Conservation (phyloP, 805 yeast genomes). For the Zygosaccharomyces pseudorouxii region DNA sequence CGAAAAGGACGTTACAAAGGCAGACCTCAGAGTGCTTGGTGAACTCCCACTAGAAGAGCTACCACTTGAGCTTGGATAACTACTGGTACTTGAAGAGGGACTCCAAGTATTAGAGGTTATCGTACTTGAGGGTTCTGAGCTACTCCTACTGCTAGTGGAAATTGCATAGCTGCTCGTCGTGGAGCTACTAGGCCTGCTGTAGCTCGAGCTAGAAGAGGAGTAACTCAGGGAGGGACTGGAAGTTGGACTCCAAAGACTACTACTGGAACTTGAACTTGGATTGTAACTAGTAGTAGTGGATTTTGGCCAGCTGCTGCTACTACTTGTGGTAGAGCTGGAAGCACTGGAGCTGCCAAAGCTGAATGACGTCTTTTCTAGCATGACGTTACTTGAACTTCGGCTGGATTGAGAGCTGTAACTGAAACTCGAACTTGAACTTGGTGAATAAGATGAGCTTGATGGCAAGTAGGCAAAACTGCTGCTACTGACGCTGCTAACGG, state of each 20-base stretch:
- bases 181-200: constrained; percentile 5
- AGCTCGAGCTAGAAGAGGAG: constrained; percentile 3
- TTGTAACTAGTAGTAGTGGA: neutral
- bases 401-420: neutral
- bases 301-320: neutral
- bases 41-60: neutral
- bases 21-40: neutral
- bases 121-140: constrained; percentile 7
- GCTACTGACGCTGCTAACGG: neutral
- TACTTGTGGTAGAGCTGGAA: neutral
- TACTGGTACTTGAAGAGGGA: constrained; percentile 12
- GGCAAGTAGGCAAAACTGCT: neutral
- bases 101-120: neutral
- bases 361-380: neutral
- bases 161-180: constrained; percentile 5
- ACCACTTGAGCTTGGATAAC: neutral
- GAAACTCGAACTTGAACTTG: neutral
- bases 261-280: neutral
- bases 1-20: constrained; percentile 6
- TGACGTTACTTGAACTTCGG: neutral
- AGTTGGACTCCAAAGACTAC: neutral
- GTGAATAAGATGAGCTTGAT: neutral
- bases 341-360: neutral
- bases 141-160: constrained; percentile 1
- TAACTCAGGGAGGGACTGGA: constrained; percentile 3